Evolutionary conservation across 2,329 filamentous ascomycete genomes (phyloP).

Genomic region (Diplocarpon mali): DNA sequence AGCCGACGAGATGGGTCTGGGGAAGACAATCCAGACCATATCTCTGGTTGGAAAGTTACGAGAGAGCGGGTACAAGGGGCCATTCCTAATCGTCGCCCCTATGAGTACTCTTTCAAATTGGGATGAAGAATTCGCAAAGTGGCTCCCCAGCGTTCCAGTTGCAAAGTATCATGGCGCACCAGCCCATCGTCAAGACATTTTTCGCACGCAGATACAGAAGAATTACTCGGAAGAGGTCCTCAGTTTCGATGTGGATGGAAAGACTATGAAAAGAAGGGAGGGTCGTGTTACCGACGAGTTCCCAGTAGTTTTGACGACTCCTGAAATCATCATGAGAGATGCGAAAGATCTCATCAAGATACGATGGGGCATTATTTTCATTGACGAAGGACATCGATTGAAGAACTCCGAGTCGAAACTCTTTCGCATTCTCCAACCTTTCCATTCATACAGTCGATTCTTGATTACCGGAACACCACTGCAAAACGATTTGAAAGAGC

Average conservation of each 20-base stretch:
- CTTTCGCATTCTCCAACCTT: conserved; percentile 78
- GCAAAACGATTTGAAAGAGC: conserved; percentile 88
- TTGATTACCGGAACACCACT: conserved; percentile 91
- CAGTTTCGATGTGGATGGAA: conserved; percentile 5
- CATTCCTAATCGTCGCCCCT: conserved; percentile 83
- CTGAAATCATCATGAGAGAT: conserved; percentile 92
- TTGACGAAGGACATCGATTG: conserved; percentile 93
- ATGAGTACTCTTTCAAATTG: conserved; percentile 90
- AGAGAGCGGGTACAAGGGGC: conserved; percentile 74
- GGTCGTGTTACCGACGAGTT: conserved; percentile 53
- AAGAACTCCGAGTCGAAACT: conserved; percentile 94
- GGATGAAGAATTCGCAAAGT: conserved; percentile 86
- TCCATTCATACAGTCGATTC: conserved; percentile 80
- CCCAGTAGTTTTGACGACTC: conserved; percentile 86
- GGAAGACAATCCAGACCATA: conserved; percentile 44
- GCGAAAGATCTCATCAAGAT: conserved; percentile 70
- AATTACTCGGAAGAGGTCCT: conserved; percentile 36
- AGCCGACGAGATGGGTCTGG: conserved; percentile 51
- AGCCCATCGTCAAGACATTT: conserved; percentile 64
- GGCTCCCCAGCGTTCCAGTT: conserved; percentile 81
- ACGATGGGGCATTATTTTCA: conserved; percentile 96
- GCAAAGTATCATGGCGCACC: conserved; percentile 85
- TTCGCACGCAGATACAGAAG: conserved; percentile 57
- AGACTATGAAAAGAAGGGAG: conserved; percentile 31
- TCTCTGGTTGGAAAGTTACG: conserved; percentile 61